Conservation (phyloP, 2,329 filamentous ascomycete genomes). For the Trichoderma hamatum region DNA sequence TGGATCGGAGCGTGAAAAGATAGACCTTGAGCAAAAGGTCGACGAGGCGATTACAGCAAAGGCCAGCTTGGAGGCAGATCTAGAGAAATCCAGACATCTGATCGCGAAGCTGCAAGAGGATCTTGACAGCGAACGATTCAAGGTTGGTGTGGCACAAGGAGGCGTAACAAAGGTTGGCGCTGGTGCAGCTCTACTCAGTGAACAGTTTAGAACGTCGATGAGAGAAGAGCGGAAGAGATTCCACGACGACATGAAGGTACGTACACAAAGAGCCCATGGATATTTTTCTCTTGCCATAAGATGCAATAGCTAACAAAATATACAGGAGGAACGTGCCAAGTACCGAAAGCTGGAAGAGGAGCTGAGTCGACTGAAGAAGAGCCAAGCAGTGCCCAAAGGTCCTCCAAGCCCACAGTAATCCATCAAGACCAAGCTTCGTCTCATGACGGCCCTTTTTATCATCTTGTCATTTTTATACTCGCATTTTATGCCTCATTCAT, state of each 20-base stretch:
- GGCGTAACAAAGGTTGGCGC: constrained; percentile 43
- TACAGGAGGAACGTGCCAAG: constrained; percentile 54
- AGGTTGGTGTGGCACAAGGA: constrained; percentile 42
- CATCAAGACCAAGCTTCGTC: neutral
- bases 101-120: constrained; percentile 52
- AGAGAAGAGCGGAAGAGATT: constrained; percentile 60
- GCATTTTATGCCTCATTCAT: neutral
- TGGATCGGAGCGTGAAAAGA: constrained; percentile 54
- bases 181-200: constrained; percentile 57
- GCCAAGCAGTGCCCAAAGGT: constrained; percentile 48
- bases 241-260: constrained; percentile 57
- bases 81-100: constrained; percentile 42
- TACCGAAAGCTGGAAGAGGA: constrained; percentile 56
- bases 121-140: constrained; percentile 55
- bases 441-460: neutral
- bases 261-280: constrained; percentile 28
- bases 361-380: constrained; percentile 48
- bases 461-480: neutral
- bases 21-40: constrained; percentile 47
- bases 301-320: neutral
- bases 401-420: constrained; percentile 46
- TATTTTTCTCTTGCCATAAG: neutral
- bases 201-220: constrained; percentile 60
- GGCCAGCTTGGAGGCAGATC: constrained; percentile 47
- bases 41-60: constrained; percentile 37